Conservation (phyloP, 352 stramenopile genomes). For the Phytophthora pluvialis region DNA sequence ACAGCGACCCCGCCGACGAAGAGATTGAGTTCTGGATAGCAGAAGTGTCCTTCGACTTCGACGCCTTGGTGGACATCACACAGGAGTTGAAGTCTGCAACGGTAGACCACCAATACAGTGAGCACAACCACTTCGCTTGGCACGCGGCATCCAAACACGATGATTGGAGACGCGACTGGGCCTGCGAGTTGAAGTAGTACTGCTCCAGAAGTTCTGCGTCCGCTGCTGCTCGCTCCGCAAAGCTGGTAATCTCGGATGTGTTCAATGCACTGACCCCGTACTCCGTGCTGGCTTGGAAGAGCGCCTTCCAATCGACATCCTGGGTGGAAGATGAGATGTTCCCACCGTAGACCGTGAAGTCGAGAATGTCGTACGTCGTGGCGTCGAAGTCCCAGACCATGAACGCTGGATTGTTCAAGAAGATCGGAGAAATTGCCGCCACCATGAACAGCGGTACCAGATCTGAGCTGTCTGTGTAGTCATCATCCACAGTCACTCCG, state of each 20-base stretch:
- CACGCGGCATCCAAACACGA: conserved; percentile 53
- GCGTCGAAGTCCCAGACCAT: conserved; percentile 83
- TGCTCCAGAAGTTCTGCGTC: conserved; percentile 57
- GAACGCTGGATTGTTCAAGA: conserved; percentile 92
- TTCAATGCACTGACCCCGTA: conserved; percentile 64
- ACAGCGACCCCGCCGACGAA: conserved; percentile 23
- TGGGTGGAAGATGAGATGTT: conserved; percentile 59
- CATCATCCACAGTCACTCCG: conserved; percentile 20
- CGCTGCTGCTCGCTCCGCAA: conserved; percentile 52
- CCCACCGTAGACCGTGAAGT: conserved; percentile 80
- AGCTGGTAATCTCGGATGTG: conserved; percentile 43
- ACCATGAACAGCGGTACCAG: conserved; percentile 81
- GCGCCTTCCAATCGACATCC: conserved; percentile 51
- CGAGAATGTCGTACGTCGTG: conserved; percentile 69
- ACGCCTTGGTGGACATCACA: conserved; percentile 33
- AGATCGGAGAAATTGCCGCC: conserved; percentile 89
- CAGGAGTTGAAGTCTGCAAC: conserved; percentile 60
- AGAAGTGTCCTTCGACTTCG: conserved; percentile 18
- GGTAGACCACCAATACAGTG: conserved; percentile 79
- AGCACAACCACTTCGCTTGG: conserved; percentile 69
- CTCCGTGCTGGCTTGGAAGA: conserved; percentile 59
- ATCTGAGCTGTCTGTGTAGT: conserved; percentile 28
- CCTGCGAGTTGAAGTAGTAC: conserved; percentile 87
- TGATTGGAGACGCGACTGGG: conserved; percentile 50
- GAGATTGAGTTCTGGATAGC: conserved; percentile 11